Conservation (phyloP, 2,329 filamentous ascomycete species). For the Trichoderma koningii region DNA sequence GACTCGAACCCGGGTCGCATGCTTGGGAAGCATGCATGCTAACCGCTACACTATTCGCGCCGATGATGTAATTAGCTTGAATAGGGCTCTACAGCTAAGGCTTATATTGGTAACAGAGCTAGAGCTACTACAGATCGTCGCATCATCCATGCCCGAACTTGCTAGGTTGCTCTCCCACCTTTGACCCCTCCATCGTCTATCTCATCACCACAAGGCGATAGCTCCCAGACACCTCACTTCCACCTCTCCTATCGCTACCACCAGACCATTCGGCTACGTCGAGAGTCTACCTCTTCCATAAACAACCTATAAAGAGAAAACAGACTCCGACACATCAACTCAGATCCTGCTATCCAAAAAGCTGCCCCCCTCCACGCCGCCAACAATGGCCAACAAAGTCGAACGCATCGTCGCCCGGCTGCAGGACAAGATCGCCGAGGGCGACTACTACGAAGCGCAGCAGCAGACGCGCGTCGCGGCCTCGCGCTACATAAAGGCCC, state of each 20-base stretch:
- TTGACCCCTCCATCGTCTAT: conserved; percentile 22
- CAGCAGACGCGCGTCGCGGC: conserved; percentile 97
- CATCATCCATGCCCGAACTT: conserved; percentile 11
- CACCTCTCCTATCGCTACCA: not conserved
- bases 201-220: not conserved
- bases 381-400: conserved; percentile 45
- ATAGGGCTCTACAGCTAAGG: not conserved
- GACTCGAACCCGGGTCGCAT: conserved; percentile 44
- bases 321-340: not conserved
- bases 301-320: not conserved
- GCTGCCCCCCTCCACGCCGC: not conserved
- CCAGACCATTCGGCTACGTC: not conserved
- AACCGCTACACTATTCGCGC: conserved; percentile 44
- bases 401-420: conserved; percentile 63
- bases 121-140: not conserved
- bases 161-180: conserved; percentile 9
- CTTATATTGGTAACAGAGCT: not conserved
- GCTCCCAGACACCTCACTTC: conserved; percentile 8
- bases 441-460: conserved; percentile 96
- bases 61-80: conserved; percentile 29
- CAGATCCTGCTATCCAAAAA: not conserved
- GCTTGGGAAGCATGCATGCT: conserved; percentile 46
- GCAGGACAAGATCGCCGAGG: conserved; percentile 84
- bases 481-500: conserved; percentile 85
- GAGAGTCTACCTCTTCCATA: not conserved